These are phyloP conservation scores for Calonectria pseudoreteaudii DNA, from an alignment of 2,329 filamentous ascomycete species.

Conservation along the genomic window DNA sequence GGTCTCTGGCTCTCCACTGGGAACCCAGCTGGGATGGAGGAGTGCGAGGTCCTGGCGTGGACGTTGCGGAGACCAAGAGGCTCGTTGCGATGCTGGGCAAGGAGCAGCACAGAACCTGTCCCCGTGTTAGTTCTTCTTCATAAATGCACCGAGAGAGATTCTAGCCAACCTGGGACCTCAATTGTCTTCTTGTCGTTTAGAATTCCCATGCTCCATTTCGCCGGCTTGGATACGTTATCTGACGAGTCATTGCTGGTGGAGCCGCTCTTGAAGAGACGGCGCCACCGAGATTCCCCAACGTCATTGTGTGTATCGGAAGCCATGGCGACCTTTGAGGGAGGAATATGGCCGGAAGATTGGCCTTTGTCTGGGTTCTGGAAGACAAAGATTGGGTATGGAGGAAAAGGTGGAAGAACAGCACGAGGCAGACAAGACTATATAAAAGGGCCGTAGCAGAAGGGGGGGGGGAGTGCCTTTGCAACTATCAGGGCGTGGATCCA, in stretches of 20 bases:
- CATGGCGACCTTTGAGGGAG: slow-evolving; percentile 24
- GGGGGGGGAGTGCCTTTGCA: background rate
- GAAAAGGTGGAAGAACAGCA: background rate
- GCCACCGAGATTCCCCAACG: slow-evolving; percentile 27
- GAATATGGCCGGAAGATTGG: too few species aligned
- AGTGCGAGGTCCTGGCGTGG: slow-evolving; percentile 68
- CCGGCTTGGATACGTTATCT: slow-evolving; percentile 33
- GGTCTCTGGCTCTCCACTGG: slow-evolving; percentile 49
- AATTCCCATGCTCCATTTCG: slow-evolving; percentile 79
- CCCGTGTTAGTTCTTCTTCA: slow-evolving; percentile 20
- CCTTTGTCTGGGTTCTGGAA: background rate
- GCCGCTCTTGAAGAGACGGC: slow-evolving; percentile 34
- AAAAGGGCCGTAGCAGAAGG: background rate
- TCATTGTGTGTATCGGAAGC: slow-evolving; percentile 24
- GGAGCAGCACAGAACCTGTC: slow-evolving; percentile 68
- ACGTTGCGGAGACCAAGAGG: slow-evolving; percentile 70
- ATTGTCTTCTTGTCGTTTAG: slow-evolving; percentile 84
- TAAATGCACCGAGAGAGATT: background rate
- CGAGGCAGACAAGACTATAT: background rate
- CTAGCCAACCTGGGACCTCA: slow-evolving; percentile 81
- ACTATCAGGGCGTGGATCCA: slow-evolving; percentile 1
- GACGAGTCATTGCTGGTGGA: slow-evolving; percentile 15
- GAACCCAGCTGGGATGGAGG: slow-evolving; percentile 64
- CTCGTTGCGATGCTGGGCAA: slow-evolving; percentile 67
- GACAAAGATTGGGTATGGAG: background rate